Base-by-base conservation (phyloP, 2,329 filamentous ascomycete genomes). In the Colletotrichum brevisporum region DNA sequence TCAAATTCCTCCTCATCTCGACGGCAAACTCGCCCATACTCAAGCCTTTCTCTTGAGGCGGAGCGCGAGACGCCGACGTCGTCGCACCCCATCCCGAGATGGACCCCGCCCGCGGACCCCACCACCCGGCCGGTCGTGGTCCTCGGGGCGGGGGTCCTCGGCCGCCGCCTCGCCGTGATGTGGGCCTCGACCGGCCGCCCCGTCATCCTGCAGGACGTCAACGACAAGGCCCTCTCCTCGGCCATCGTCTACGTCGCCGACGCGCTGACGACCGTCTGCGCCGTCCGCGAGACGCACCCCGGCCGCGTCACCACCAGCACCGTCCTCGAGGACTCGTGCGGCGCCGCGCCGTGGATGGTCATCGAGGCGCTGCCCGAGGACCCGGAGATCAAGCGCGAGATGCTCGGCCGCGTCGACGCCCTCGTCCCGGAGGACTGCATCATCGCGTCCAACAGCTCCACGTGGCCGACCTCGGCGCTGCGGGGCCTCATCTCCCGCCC, bases 131-230 rank as follows among this genome's bases (percentile, higher is more conserved):
- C 81, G 5, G 80, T 83, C 4, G 74, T 78, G 6, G 73, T 83
- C n/a, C 73, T 83, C 24, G 82, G 82, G 1, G 81, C 78, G 3
- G 82, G 82, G 12, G 79, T 82, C 26, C 75, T 83, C 1, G 82
- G 82, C 43, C 76, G 80, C 12, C 79, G 81, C 6, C 74, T 83
- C 4, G 81, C 79, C 73, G 70, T 73, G n/a, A 53, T 80, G 71
- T 74, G 69, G 76, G 61, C 74, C 72, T 72, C 80, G 72, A 69
- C 76, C 71, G 24, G 61, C 47, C 62, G 78, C 54, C 70, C 76
- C 4, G 76, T 78, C 5, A 73, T 75, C 18, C 56, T 78, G 61
- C 75, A 77, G 63, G 76, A 78, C 71, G 70, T 71, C 18, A 74
- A 74, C 6, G 48, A 62, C 4, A 68, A 72, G 4, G 75, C 73